A percentile compares a stretch with the other conserved stretches of the same genome.
phyloP scores from a whole-genome alignment of 2,329 filamentous ascomycete genomes.

The Paraconiothyrium sp. region DNA sequence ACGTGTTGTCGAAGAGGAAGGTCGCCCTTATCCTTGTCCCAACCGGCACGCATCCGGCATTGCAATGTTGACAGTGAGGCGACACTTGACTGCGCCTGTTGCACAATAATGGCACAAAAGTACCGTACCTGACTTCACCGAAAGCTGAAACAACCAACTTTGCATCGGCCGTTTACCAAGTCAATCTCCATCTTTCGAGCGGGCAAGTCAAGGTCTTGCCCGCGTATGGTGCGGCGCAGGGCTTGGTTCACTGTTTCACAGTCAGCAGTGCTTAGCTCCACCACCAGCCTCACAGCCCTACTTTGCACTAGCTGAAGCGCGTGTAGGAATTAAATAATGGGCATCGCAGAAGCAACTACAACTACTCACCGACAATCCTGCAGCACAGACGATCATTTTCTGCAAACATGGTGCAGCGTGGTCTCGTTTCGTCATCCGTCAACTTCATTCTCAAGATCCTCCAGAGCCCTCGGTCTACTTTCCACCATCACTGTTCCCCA shows the following conservation, averaged over 20 bases:
- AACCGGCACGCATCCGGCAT: neutral
- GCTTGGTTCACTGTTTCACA: conserved; percentile 11
- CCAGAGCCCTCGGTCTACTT: neutral
- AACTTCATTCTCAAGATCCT: neutral
- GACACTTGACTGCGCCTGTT: conserved; percentile 1
- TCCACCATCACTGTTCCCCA: neutral
- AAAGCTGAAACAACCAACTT: neutral
- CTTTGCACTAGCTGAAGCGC: neutral
- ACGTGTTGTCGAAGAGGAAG: neutral
- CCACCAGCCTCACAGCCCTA: neutral
- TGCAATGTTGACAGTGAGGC: neutral
- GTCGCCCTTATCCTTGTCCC: neutral
- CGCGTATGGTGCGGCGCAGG: conserved; percentile 13
- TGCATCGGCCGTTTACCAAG: neutral
- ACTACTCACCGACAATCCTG: neutral
- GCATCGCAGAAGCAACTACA: neutral
- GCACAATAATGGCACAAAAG: neutral
- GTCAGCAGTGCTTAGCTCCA: neutral
- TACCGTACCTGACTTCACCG: neutral
- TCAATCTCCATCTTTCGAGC: neutral
- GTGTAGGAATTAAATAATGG: neutral
- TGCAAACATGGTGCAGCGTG: neutral
- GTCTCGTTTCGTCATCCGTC: neutral
- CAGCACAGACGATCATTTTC: neutral
- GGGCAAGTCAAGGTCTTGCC: conserved; percentile 2